phyloP scores from a whole-genome alignment of 139 green algal genomes.

The Micromonas pusilla region DNA sequence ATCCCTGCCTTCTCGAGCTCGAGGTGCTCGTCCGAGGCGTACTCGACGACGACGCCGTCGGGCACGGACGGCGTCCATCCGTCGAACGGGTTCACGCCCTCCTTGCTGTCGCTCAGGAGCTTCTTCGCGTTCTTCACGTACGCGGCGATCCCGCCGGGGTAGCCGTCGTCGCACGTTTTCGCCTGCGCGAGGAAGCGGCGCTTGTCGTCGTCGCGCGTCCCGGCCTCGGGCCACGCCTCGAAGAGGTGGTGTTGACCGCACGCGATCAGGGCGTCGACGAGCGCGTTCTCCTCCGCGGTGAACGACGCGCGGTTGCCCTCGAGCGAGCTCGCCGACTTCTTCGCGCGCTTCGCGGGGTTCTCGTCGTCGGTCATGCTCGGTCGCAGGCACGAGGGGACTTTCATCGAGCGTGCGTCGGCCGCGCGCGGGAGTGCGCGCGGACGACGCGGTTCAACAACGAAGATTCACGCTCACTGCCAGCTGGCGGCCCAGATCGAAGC shows the following conservation, averaged over 20 bases:
- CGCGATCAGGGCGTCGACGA: neutral
- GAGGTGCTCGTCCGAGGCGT: slow-evolving; percentile 53
- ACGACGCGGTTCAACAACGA: too few species aligned
- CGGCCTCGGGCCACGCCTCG: slow-evolving; percentile 52
- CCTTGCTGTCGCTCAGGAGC: slow-evolving; percentile 73
- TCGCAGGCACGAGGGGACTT: too few species aligned
- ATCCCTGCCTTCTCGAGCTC: slow-evolving; percentile 54
- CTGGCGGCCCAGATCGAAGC: too few species aligned
- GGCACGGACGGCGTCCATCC: slow-evolving; percentile 83
- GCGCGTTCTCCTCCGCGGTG: neutral
- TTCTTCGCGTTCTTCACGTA: slow-evolving; percentile 82
- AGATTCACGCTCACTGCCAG: too few species aligned
- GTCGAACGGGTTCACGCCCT: slow-evolving; percentile 86
- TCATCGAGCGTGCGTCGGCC: too few species aligned
- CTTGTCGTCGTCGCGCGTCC: slow-evolving; percentile 39
- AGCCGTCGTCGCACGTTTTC: slow-evolving; percentile 56
- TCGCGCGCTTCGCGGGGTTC: too few species aligned
- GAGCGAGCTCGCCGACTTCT: too few species aligned
- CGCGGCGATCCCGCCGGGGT: slow-evolving; percentile 67
- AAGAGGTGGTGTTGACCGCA: slow-evolving; percentile 73
- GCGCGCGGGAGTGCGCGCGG: too few species aligned
- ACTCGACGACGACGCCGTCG: slow-evolving; percentile 70
- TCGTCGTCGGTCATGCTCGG: too few species aligned
- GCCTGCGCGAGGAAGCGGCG: slow-evolving; percentile 54
- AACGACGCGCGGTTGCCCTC: neutral